Evolutionary conservation across 169 alveolate genomes (phyloP).

Genomic region (Theileria equi): DNA sequence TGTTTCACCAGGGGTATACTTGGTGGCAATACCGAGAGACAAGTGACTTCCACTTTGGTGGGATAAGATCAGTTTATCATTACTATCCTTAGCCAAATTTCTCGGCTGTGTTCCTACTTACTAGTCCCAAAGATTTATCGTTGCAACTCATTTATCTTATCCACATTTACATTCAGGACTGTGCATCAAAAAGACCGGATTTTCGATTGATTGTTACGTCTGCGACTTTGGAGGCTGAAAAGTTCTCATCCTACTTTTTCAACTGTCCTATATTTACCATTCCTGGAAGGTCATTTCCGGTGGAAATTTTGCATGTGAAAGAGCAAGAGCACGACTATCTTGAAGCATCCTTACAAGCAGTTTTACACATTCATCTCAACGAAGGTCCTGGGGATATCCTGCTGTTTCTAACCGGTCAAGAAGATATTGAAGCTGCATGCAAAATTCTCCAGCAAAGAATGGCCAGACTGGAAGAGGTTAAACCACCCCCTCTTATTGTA

Average conservation of each 20-base stretch:
- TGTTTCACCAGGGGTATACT: neutral
- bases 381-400: conserved; percentile 98
- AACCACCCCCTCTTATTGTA: conserved; percentile 94
- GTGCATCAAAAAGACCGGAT: conserved; percentile 88
- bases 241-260: conserved; percentile 93
- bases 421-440: conserved; percentile 98
- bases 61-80: too few species aligned
- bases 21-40: too few species aligned
- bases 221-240: conserved; percentile 95
- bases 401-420: conserved; percentile 99
- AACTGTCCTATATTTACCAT: conserved; percentile 96
- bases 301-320: conserved; percentile 92
- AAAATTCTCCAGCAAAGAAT: conserved; percentile 92
- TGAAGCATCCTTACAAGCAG: conserved; percentile 96
- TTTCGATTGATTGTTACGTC: conserved; percentile 98
- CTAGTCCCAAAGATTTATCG: too few species aligned
- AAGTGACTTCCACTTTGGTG: too few species aligned
- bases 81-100: too few species aligned
- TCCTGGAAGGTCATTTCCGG: conserved; percentile 98
- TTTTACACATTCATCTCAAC: conserved; percentile 92
- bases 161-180: too few species aligned
- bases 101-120: too few species aligned
- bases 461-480: conserved; percentile 89
- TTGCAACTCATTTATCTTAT: too few species aligned
- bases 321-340: conserved; percentile 98